Percentiles rank a stretch among this genome's conserved stretches.
phyloP scores from a whole-genome alignment of 148 eudicot species.

The Camellia japonica region DNA sequence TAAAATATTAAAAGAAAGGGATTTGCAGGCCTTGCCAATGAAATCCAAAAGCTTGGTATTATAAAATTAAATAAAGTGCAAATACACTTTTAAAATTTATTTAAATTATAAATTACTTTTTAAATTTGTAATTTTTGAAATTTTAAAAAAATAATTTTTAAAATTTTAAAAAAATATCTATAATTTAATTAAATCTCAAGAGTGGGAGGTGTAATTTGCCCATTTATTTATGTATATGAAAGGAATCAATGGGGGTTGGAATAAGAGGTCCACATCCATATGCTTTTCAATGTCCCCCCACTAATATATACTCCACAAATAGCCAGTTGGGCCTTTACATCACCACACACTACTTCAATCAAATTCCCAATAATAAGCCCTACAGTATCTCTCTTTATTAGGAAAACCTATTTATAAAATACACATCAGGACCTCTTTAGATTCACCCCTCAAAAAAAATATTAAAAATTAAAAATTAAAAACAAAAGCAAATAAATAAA shows the following conservation, averaged over 20 bases:
- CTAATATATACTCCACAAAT: not conserved
- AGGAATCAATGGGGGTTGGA: not conserved
- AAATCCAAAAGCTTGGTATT: no score
- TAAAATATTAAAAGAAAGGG: no score
- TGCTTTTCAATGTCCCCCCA: not conserved
- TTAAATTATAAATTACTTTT: no score
- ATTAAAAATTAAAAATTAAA: constrained; percentile 9
- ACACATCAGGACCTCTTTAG: constrained; percentile 16
- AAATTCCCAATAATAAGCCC: not conserved
- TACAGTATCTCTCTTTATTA: constrained; percentile 6
- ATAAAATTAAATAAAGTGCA: no score
- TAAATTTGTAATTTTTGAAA: no score
- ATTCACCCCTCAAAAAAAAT: constrained; percentile 11
- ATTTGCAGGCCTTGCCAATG: no score
- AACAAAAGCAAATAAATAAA: not conserved
- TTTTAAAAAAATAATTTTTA: no score
- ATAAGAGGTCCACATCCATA: not conserved
- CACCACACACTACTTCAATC: not conserved
- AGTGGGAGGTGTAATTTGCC: no score
- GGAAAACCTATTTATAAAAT: constrained; percentile 5
- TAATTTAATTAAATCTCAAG: no score
- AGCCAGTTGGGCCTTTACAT: not conserved
- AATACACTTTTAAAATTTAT: no score
- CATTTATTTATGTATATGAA: not conserved
- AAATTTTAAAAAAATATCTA: no score